These are phyloP conservation scores for Amorphotheca resinae DNA, from an alignment of 495 filamentous ascomycete genomes.

Conservation along the genomic window DNA sequence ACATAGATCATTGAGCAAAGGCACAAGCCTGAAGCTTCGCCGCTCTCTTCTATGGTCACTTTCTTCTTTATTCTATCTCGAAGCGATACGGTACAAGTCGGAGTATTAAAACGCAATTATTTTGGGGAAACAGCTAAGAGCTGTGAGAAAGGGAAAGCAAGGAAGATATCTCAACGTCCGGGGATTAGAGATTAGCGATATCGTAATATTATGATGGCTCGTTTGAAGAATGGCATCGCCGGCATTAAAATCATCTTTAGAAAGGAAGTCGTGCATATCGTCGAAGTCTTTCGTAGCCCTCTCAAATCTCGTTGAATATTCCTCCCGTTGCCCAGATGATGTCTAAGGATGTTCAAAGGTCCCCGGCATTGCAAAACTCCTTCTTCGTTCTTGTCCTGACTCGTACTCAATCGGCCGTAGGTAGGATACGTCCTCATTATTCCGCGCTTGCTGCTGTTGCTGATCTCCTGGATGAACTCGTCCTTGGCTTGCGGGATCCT, in stretches of 20 bases:
- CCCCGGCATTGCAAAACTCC: slow-evolving; percentile 30
- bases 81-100: too few relatives aligned
- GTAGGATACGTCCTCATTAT: slow-evolving; percentile 13
- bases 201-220: slow-evolving; percentile 1
- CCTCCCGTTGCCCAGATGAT: too few relatives aligned
- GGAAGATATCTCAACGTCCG: too few relatives aligned
- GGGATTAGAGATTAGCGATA: too few relatives aligned
- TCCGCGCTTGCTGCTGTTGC: slow-evolving; percentile 19
- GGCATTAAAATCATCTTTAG: neutral
- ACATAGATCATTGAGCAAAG: too few relatives aligned
- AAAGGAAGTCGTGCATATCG: slow-evolving; percentile 12
- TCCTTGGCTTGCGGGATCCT: slow-evolving; percentile 31
- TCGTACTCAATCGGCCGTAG: slow-evolving; percentile 13
- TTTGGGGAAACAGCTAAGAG: neutral
- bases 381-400: slow-evolving; percentile 37
- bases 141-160: neutral
- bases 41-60: too few relatives aligned
- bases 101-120: slow-evolving; percentile 15
- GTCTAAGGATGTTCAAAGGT: slow-evolving; percentile 14
- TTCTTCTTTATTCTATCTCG: too few relatives aligned
- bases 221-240: neutral
- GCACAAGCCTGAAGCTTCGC: too few relatives aligned
- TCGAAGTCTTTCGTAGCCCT: slow-evolving; percentile 1
- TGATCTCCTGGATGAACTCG: slow-evolving; percentile 25
- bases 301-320: too few relatives aligned